These are phyloP conservation scores for Chionographis japonica DNA, from an alignment of 106 monocot species.

Conservation along the genomic window DNA sequence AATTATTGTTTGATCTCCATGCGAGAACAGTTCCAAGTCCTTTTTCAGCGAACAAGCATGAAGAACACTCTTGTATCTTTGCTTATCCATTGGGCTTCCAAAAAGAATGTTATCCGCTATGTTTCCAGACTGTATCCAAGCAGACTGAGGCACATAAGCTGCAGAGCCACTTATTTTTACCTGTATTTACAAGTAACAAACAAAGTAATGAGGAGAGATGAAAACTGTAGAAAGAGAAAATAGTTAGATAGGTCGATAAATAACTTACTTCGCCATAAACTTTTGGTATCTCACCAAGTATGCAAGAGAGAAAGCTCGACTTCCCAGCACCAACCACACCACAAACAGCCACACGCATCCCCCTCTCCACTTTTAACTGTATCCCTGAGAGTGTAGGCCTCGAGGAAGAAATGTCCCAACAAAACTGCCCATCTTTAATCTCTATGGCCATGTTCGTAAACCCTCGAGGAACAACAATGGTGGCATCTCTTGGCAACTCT, in stretches of 20 bases:
- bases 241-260: background rate
- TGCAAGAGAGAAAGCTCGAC: conserved; percentile 85
- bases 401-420: conserved; percentile 72
- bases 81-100: conserved; percentile 74
- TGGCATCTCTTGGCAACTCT: conserved; percentile 74
- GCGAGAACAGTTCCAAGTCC: conserved; percentile 80
- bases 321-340: conserved; percentile 93
- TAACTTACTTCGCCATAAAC: conserved; percentile 83
- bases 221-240: background rate
- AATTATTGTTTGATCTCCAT: conserved; percentile 95
- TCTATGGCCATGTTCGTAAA: conserved; percentile 59
- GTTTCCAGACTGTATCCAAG: conserved; percentile 97
- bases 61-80: conserved; percentile 69
- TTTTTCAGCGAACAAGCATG: conserved; percentile 83
- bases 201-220: conserved; percentile 1
- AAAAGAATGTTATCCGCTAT: conserved; percentile 93
- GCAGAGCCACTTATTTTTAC: conserved; percentile 74
- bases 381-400: conserved; percentile 59
- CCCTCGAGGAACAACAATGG: conserved; percentile 40
- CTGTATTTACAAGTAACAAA: conserved; percentile 23
- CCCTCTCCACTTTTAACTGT: conserved; percentile 58
- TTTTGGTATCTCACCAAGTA: conserved; percentile 97
- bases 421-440: conserved; percentile 79
- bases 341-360: conserved; percentile 83
- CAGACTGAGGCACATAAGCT: conserved; percentile 95